Evolutionary conservation across 768 basidiomycete genomes (phyloP).

Genomic region (Trametes elegans): DNA sequence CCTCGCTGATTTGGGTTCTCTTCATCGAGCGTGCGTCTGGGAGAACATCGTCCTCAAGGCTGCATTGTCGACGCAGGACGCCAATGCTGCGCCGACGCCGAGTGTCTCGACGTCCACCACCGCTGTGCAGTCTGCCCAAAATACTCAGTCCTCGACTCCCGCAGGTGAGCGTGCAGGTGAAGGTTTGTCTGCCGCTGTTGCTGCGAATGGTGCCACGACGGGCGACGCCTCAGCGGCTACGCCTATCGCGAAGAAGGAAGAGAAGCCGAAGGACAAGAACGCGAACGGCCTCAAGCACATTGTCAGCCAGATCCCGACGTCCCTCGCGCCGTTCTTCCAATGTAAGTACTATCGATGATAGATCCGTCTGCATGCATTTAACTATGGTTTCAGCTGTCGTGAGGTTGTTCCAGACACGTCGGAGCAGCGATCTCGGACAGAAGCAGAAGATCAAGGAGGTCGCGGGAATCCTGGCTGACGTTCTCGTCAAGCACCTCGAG

Average conservation of each 20-base stretch:
- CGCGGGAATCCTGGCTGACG: conserved; percentile 63
- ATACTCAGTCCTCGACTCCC: conserved; percentile 25
- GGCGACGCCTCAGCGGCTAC: conserved; percentile 20
- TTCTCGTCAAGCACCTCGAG: conserved; percentile 71
- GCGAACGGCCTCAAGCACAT: conserved; percentile 77
- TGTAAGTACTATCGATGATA: conserved; percentile 55
- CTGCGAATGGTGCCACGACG: conserved; percentile 30
- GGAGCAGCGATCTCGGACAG: conserved; percentile 72
- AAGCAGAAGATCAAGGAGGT: conserved; percentile 75
- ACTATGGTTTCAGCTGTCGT: conserved; percentile 60
- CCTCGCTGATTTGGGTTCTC: conserved; percentile 66
- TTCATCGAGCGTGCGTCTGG: conserved; percentile 84
- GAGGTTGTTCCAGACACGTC: conserved; percentile 80
- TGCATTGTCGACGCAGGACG: conserved; percentile 37
- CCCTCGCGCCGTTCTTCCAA: conserved; percentile 83
- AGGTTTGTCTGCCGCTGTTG: conserved; percentile 24
- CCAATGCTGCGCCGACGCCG: conserved; percentile 11
- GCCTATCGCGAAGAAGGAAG: conserved; percentile 35
- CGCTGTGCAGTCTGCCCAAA: too few species aligned
- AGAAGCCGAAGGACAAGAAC: conserved; percentile 57
- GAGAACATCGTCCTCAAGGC: conserved; percentile 80
- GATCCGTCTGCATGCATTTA: neutral
- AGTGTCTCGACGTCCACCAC: neutral
- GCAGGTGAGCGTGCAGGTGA: conserved; percentile 26
- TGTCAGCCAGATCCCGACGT: conserved; percentile 71